These are phyloP conservation scores for Apiotrichum porosum DNA, from an alignment of 1,284 basidiomycete species.

Conservation along the genomic window DNA sequence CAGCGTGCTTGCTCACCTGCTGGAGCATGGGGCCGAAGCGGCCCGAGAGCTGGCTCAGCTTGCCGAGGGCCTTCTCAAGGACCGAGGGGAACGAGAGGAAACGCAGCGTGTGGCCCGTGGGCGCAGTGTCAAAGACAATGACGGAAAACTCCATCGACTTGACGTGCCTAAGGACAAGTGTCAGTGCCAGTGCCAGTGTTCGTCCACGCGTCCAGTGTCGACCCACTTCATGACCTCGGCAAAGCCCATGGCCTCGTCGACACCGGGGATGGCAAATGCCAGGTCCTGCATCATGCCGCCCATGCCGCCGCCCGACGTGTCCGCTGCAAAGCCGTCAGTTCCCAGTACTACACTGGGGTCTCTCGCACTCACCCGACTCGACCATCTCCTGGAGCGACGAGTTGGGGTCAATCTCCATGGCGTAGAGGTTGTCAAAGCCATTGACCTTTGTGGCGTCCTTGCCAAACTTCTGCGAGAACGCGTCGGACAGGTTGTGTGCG, in stretches of 20 bases:
- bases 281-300: conserved; percentile 99
- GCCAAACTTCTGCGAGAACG: conserved; percentile 98
- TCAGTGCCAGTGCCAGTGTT: background rate
- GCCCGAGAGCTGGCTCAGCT: conserved; percentile 84
- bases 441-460: conserved; percentile 99
- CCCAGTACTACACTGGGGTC: no score
- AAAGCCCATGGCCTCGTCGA: conserved; percentile 99
- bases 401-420: conserved; percentile 99
- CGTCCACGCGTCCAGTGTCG: no score
- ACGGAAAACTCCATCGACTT: conserved; percentile 99
- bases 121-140: conserved; percentile 98
- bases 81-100: conserved; percentile 98
- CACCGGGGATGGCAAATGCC: conserved; percentile 97
- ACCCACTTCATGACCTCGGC: conserved; percentile 99
- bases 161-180: conserved; percentile 69
- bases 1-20: conserved; percentile 55
- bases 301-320: conserved; percentile 86
- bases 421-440: conserved; percentile 91
- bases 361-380: conserved; percentile 70
- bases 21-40: conserved; percentile 96
- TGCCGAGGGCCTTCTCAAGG: conserved; percentile 93
- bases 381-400: conserved; percentile 98
- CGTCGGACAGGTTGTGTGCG: conserved; percentile 97
- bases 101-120: conserved; percentile 94
- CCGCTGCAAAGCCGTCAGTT: no score